phyloP scores from a whole-genome alignment of 768 basidiomycete species.

The Agaricus bisporus region DNA sequence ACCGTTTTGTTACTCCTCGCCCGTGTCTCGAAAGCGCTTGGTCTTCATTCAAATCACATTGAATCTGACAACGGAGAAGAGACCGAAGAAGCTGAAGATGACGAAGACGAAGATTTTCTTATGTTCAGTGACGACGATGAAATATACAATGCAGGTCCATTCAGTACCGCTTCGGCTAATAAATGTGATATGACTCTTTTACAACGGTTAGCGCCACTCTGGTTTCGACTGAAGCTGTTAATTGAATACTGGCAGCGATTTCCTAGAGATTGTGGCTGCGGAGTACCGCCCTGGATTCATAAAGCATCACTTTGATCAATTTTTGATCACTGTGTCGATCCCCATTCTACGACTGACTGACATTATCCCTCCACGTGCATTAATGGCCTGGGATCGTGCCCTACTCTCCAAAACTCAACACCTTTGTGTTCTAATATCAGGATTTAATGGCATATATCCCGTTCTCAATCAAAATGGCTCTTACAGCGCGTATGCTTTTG shows the following conservation, averaged over 20 bases:
- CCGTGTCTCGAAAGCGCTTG: slow-evolving; percentile 21
- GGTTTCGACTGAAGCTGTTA: slow-evolving; percentile 5
- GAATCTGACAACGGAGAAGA: slow-evolving; percentile 20
- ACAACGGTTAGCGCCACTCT: slow-evolving; percentile 22
- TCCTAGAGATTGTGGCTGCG: slow-evolving; percentile 49
- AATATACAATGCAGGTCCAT: slow-evolving; percentile 30
- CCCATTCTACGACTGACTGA: slow-evolving; percentile 45
- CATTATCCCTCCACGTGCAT: slow-evolving; percentile 53
- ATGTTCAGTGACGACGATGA: slow-evolving; percentile 22
- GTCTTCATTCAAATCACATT: slow-evolving; percentile 13
- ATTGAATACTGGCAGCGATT: slow-evolving; percentile 36
- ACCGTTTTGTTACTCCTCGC: slow-evolving; percentile 38
- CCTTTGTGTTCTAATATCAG: slow-evolving; percentile 60
- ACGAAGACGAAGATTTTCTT: slow-evolving; percentile 31
- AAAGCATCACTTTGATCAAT: slow-evolving; percentile 36
- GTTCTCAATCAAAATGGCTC: slow-evolving; percentile 37
- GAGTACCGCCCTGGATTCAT: slow-evolving; percentile 58
- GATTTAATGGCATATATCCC: slow-evolving; percentile 50
- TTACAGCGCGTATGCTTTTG: slow-evolving; percentile 28
- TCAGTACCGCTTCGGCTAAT: slow-evolving; percentile 12
- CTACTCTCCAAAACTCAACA: slow-evolving; percentile 51
- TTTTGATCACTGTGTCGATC: slow-evolving; percentile 50
- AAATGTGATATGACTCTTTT: slow-evolving; percentile 21
- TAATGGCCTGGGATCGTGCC: slow-evolving; percentile 70
- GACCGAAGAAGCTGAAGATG: slow-evolving; percentile 30